Base-by-base conservation (phyloP, 2,329 filamentous ascomycete species). In the Penicillium glabrum region DNA sequence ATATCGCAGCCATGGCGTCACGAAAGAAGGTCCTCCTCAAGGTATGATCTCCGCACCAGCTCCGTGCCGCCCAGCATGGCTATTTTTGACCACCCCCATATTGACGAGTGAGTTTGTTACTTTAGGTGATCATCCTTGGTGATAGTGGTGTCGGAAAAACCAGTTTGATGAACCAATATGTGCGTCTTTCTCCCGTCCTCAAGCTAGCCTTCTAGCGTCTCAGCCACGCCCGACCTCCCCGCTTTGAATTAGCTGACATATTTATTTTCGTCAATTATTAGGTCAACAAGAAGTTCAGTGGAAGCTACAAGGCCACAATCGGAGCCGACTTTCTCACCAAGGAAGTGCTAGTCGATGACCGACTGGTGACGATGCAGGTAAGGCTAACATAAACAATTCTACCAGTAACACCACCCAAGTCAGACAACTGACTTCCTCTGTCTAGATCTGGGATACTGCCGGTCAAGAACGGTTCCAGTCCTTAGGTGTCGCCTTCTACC, bases 151-250 rank as follows among this genome's bases (percentile, higher is more conserved):
- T 99, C 61, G 95, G 95, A 76, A 99, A 99, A 85, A 99, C 95
- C 60, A 97, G 92, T 79, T 87, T 99, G 86, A 99, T 99, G 95
- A 99, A 99, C 82, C 95, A 99, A 98, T 99, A 98, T 90, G 95
- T 98, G 87, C 77, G 90, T 56, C 21, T n/a, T 45, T 45, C 41
- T 49, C 43, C 51, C 26, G 23, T 47, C 48, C 52, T 35, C 43
- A 31, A 41, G 51, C 27, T 54, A 31, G 43, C 16, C n/a, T 33
- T 50, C 23, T 50, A 43, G 29, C 26, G n/a, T 50, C 55, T 26
- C 46, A 37, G 41, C 53, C 52, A 51, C 50, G 45, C 27, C 45
- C 57, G 19, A 48, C 56, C 47, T 56, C 61, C 61, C 26, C 58
- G 31, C 52, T 52, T 43, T 52, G 39, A 37, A 54, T 14, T 44